Base-by-base conservation (phyloP, 768 basidiomycete species). In the Collybia sordida region DNA sequence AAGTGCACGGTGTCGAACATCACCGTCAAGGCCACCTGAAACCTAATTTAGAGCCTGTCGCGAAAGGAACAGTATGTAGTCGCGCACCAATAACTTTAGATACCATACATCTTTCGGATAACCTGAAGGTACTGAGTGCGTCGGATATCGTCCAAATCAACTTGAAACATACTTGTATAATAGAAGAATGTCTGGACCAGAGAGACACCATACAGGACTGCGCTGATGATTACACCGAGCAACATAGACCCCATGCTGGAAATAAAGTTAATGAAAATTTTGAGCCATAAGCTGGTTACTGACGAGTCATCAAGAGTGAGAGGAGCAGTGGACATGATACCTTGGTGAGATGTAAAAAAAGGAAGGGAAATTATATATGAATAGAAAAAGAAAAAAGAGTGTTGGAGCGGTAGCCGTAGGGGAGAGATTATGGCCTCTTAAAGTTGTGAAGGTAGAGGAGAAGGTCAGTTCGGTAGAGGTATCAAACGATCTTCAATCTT, bases 1-100 rank as follows among this genome's bases (percentile, higher is more conserved):
- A 81, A 70, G 56, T 82, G 79, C 2, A 71, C 58, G 1, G 72
- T 72, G 47, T 83, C 82, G 34, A 77, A 72, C 1, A 70, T 0
- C 19, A 77, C 56, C 1, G 72, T 72, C 6, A 61, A 59, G 18
- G 60, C 55, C 3, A 82, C 81, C 75, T 75, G 42, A 35, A 31
- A 23, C 17, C 25, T 23, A 19, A 36, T 22, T 58, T 15, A 45
- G n/a, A 5, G 35, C 31, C 12, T 15, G 6, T 11, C 21, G 11
- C 6, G 15, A 42, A 15, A n/a, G 18, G 11, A 1, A 19, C 3
- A n/a, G n/a, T 9, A 22, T 19, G n/a, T 9, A 22, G 3, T 21
- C 4, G 42, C 48, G 24, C 27, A 59, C 59, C 35, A 61, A 22
- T 2, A 36, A 35, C 24, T 50, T 44, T 4, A 61, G 47, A 45